Evolutionary conservation across 108 stramenopile species (phyloP).

Genomic region (Nitzschia sp.): DNA sequence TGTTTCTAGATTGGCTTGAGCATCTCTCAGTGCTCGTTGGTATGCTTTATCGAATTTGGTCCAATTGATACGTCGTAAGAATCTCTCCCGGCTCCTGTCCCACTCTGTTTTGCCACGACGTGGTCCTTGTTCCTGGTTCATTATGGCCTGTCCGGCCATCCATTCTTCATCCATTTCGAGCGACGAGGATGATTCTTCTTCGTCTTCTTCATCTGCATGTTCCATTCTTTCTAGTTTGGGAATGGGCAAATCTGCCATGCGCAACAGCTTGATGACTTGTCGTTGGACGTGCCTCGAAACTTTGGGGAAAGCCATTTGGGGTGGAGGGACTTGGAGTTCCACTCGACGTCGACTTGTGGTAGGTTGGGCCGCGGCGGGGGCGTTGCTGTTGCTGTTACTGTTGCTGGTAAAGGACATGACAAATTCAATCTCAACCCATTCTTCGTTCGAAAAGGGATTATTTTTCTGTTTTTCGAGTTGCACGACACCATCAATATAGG

Average conservation of each 20-base stretch:
- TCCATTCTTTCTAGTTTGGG: constrained; percentile 6
- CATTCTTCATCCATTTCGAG: constrained; percentile 38
- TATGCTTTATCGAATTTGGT: constrained; percentile 39
- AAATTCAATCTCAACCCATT: constrained; percentile 45
- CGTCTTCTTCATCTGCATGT: constrained; percentile 28
- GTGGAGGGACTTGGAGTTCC: constrained; percentile 44
- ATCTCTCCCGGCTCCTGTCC: constrained; percentile 42
- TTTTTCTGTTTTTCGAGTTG: constrained; percentile 11
- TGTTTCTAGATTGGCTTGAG: constrained; percentile 42
- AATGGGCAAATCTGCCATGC: constrained; percentile 64
- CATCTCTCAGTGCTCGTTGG: constrained; percentile 42
- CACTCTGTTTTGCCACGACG: constrained; percentile 33
- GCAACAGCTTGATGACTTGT: constrained; percentile 61
- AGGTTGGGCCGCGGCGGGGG: constrained; percentile 7
- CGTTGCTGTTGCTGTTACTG: neutral
- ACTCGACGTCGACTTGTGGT: constrained; percentile 44
- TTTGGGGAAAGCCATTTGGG: constrained; percentile 15
- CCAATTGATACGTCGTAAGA: constrained; percentile 40
- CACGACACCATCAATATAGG: constrained; percentile 58
- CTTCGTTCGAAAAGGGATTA: constrained; percentile 24
- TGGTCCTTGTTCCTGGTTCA: no score
- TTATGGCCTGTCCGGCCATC: constrained; percentile 9
- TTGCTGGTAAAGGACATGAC: constrained; percentile 32
- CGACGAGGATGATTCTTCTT: neutral
- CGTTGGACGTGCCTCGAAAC: constrained; percentile 27